phyloP scores from a whole-genome alignment of 2,329 filamentous ascomycete genomes.

The Colletotrichum cereale region DNA sequence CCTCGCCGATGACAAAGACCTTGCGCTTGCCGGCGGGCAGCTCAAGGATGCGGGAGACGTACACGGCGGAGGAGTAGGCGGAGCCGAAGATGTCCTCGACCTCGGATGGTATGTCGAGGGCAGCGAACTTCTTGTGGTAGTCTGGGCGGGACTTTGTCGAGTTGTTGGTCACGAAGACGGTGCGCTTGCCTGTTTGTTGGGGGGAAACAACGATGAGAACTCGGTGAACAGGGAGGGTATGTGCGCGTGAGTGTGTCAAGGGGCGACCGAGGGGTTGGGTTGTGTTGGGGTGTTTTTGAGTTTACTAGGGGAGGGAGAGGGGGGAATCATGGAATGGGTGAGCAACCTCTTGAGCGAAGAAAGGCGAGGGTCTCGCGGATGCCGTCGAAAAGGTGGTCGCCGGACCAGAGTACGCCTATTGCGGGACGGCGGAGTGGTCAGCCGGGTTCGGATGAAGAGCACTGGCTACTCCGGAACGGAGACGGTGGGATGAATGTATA shows the following conservation, averaged over 20 bases:
- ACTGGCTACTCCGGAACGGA: conserved; percentile 9
- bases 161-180: conserved; percentile 98
- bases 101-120: conserved; percentile 81
- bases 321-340: conserved; percentile 34
- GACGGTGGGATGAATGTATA: conserved; percentile 62
- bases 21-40: conserved; percentile 86
- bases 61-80: conserved; percentile 93
- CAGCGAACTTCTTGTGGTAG: conserved; percentile 91
- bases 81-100: conserved; percentile 96
- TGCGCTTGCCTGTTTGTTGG: conserved; percentile 77
- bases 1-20: conserved; percentile 93
- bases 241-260: not conserved
- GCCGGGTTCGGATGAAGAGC: conserved; percentile 2
- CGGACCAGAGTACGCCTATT: conserved; percentile 94
- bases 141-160: conserved; percentile 95
- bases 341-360: conserved; percentile 81
- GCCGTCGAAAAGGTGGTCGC: conserved; percentile 88
- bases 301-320: not conserved
- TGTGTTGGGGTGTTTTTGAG: not conserved
- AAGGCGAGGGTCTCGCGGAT: conserved; percentile 88
- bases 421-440: conserved; percentile 5
- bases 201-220: conserved; percentile 18
- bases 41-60: conserved; percentile 92
- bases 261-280: not conserved
- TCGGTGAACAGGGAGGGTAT: not conserved